Evolutionary conservation across 177 flowering plant species (phyloP), one percentile per base, ranked within the genome.

Genomic region (Vitis hybrid): DNA sequence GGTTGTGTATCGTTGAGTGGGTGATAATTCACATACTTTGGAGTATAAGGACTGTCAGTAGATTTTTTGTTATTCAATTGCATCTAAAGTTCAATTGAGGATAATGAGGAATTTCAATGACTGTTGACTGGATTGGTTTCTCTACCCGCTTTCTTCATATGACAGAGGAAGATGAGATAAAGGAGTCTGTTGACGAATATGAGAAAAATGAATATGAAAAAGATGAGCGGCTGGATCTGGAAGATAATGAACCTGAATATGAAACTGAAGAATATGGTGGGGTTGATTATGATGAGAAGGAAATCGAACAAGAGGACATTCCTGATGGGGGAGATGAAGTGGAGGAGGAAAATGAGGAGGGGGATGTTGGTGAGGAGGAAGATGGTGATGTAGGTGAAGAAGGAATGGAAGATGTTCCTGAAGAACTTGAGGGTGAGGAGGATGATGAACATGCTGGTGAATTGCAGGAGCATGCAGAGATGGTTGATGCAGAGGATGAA

Each of bases 181-280:
- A 87, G 75, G 91, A 85, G 54, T 63, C 83, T 11, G 78, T 81
- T 19, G 91, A 89, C 19, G 92, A 88, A 22, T 87, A 83, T 75
- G 92, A 86, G 68, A 83, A 77, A 71, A 90, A 77, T 70, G 97
- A 90, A 22, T 87, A 83, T 75, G 92, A 86, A 69, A 83, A 75
- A 71, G 91, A 77, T 70, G 97, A 90, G 64, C 82, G 91, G 31
- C 82, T 94, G 49, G 98, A 94, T 44, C 78, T 94, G 77, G 97
- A 94, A 76, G 97, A 93, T 75, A 88, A 92, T 84, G 98, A 92
- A 9, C 82, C 87, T 66, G 94, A 90, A 72, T 87, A 82, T 84
- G 97, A 92, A 75, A 79, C 85, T 73, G 98, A 92, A 77, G 98
- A 92, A 62, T 83, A 87, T 73, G 81, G 71, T 67, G 89, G 83